These are phyloP conservation scores for Paracamarosporium sp. DNA, from an alignment of 2,329 filamentous ascomycete species.

Conservation along the genomic window DNA sequence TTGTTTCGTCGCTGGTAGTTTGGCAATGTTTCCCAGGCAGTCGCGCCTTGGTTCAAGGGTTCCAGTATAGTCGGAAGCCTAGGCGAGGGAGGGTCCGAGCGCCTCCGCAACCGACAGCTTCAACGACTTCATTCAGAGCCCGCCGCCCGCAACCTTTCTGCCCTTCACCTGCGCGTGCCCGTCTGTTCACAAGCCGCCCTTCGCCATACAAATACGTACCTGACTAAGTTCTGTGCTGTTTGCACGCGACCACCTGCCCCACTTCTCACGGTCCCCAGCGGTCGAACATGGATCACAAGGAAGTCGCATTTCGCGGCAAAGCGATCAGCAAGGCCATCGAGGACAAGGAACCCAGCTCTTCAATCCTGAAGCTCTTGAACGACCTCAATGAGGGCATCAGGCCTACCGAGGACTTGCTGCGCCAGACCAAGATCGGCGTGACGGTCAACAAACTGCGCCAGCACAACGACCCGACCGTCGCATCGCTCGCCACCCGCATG, in stretches of 20 bases:
- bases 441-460: slow-evolving; percentile 84
- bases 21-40: background rate
- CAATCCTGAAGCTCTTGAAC: slow-evolving; percentile 76
- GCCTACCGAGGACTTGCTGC: slow-evolving; percentile 87
- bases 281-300: slow-evolving; percentile 75
- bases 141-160: slow-evolving; percentile 11
- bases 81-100: background rate
- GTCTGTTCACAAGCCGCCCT: slow-evolving; percentile 11
- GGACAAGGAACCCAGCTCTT: slow-evolving; percentile 75
- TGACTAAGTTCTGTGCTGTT: background rate
- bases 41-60: slow-evolving; percentile 1
- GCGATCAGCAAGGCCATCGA: slow-evolving; percentile 79
- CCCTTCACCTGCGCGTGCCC: background rate
- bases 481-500: slow-evolving; percentile 77
- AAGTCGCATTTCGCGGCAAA: slow-evolving; percentile 78
- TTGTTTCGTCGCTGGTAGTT: slow-evolving; percentile 10
- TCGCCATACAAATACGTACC: slow-evolving; percentile 1
- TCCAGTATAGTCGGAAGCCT: background rate
- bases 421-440: slow-evolving; percentile 90
- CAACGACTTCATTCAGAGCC: slow-evolving; percentile 8
- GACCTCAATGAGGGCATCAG: slow-evolving; percentile 80
- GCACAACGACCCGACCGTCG: slow-evolving; percentile 77
- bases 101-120: background rate
- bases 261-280: background rate
- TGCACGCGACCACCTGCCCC: slow-evolving; percentile 4